Evolutionary conservation across 345 rosid species (phyloP).

Genomic region (Pistacia integerrima): DNA sequence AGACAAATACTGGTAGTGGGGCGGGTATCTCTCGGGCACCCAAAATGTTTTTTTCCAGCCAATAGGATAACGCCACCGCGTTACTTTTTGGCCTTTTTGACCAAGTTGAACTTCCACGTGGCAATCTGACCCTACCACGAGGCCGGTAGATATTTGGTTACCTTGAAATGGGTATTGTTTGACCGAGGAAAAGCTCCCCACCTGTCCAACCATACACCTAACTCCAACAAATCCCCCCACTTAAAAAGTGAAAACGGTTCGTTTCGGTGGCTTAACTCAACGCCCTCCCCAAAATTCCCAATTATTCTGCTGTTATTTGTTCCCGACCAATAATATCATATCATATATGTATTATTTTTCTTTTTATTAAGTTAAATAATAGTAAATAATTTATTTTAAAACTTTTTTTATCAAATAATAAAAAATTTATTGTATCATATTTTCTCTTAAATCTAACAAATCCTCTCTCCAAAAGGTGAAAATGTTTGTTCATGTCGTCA

Average conservation of each 20-base stretch:
- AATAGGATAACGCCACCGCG: neutral
- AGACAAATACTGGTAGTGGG: neutral
- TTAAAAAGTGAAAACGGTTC: neutral
- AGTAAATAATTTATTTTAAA: too few species aligned
- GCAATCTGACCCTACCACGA: neutral
- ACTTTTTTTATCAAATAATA: too few species aligned
- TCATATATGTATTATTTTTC: too few species aligned
- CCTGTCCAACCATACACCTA: slow-evolving; percentile 1
- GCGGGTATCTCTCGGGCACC: neutral
- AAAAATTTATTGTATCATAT: too few species aligned
- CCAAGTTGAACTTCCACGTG: neutral
- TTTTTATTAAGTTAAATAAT: too few species aligned
- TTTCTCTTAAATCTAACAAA: too few species aligned
- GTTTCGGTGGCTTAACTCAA: neutral
- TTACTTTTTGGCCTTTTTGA: neutral
- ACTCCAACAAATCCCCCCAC: neutral
- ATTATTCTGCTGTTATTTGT: too few species aligned
- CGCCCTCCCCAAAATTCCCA: neutral
- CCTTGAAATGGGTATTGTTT: neutral
- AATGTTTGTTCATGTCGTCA: too few species aligned
- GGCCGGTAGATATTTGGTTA: neutral
- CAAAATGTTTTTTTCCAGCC: neutral
- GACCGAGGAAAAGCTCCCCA: neutral
- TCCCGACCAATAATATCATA: too few species aligned
- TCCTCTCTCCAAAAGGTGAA: too few species aligned